phyloP scores from a whole-genome alignment of 169 alveolate genomes.

The Cryptosporidium bovis region DNA sequence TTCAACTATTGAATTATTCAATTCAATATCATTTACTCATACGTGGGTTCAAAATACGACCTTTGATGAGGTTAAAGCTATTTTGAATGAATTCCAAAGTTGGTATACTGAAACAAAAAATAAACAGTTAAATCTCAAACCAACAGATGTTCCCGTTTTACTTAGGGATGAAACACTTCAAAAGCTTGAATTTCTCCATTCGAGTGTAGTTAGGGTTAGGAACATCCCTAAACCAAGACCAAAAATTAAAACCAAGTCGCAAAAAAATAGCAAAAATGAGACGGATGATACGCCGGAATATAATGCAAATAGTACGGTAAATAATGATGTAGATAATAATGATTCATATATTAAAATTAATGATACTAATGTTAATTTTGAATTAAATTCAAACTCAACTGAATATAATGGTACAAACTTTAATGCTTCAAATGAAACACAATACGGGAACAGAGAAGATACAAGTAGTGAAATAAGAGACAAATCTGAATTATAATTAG shows the following conservation, averaged over 20 bases:
- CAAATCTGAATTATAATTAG: conserved; percentile 1
- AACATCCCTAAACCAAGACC: conserved; percentile 71
- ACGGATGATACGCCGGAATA: neutral
- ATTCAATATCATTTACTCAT: conserved; percentile 54
- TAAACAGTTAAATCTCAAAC: conserved; percentile 19
- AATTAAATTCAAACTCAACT: neutral
- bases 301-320: neutral
- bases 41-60: conserved; percentile 73
- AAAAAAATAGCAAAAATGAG: neutral
- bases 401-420: too few relatives aligned
- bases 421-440: neutral
- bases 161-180: conserved; percentile 18
- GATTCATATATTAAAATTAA: neutral
- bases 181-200: conserved; percentile 11
- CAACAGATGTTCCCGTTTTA: conserved; percentile 51
- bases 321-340: neutral
- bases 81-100: conserved; percentile 26
- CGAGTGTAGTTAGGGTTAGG: conserved; percentile 25
- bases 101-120: conserved; percentile 39
- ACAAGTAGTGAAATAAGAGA: neutral
- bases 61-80: conserved; percentile 40
- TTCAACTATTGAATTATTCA: conserved; percentile 35
- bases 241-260: conserved; percentile 46
- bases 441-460: neutral
- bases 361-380: neutral